Evolutionary conservation across 2,329 filamentous ascomycete species (phyloP).

Genomic region (Bretziella fagacearum): DNA sequence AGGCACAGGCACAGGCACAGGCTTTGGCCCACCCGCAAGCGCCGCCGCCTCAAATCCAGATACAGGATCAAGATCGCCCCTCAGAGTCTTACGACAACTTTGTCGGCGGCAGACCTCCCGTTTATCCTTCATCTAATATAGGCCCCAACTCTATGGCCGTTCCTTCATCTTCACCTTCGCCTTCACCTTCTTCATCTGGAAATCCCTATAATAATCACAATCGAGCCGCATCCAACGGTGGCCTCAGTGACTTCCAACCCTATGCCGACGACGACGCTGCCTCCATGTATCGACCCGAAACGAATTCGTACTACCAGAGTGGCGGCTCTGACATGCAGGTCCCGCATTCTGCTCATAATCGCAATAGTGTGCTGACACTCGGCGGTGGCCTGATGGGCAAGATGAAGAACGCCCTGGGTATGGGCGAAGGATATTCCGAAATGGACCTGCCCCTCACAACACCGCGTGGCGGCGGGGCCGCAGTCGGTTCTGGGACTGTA

Average conservation of each 20-base stretch:
- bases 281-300: conserved; percentile 46
- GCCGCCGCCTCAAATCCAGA: conserved; percentile 16
- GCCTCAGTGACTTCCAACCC: conserved; percentile 70
- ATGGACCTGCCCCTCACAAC: conserved; percentile 96
- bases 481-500: conserved; percentile 22
- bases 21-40: conserved; percentile 4
- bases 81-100: conserved; percentile 94
- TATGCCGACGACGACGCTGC: conserved; percentile 71
- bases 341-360: conserved; percentile 44
- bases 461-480: conserved; percentile 26
- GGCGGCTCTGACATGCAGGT: conserved; percentile 27
- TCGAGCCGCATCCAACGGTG: conserved; percentile 56
- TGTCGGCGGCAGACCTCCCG: conserved; percentile 48
- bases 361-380: conserved; percentile 76
- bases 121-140: conserved; percentile 25
- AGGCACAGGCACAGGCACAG: neutral
- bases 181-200: no score
- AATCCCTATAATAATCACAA: conserved; percentile 34
- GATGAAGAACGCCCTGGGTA: conserved; percentile 80
- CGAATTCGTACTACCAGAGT: conserved; percentile 68
- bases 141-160: conserved; percentile 4
- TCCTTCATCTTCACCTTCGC: conserved; percentile 5
- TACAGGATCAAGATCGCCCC: conserved; percentile 36
- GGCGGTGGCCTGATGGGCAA: conserved; percentile 75
- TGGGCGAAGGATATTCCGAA: conserved; percentile 80